These are phyloP conservation scores for Herpetomonas tarakana DNA, from an alignment of 208 protist species.

Conservation along the genomic window DNA sequence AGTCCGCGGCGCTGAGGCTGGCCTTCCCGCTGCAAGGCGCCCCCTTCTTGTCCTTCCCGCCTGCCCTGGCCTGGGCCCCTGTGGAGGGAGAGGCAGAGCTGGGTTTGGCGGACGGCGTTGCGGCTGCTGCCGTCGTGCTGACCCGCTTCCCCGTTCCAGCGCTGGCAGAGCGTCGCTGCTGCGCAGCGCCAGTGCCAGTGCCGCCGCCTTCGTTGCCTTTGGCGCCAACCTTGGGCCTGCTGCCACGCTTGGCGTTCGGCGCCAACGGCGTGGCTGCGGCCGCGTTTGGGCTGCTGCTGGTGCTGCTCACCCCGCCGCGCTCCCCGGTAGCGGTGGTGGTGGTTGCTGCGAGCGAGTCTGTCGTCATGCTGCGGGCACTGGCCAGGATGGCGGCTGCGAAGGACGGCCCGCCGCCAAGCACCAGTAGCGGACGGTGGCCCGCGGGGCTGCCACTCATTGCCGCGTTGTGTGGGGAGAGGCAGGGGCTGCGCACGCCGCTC, in stretches of 20 bases:
- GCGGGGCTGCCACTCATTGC: background rate
- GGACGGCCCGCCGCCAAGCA: background rate
- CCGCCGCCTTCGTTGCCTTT: too few relatives aligned
- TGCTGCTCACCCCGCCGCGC: background rate
- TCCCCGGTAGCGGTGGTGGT: background rate
- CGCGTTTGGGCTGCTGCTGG: background rate
- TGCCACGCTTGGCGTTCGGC: background rate
- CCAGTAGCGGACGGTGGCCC: background rate
- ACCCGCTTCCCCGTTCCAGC: constrained; percentile 7
- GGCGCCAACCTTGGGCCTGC: too few relatives aligned
- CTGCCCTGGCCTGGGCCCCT: too few relatives aligned
- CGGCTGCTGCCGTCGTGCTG: background rate
- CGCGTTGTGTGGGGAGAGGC: background rate
- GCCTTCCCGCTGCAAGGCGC: too few relatives aligned
- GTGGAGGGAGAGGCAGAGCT: background rate
- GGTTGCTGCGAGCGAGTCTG: background rate
- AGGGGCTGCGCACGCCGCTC: background rate
- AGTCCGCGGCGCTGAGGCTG: too few relatives aligned
- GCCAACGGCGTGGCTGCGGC: too few relatives aligned
- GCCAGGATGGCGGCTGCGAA: background rate
- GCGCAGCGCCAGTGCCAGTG: too few relatives aligned
- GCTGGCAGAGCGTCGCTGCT: constrained; percentile 11
- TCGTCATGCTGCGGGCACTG: background rate
- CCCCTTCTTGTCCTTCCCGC: too few relatives aligned
- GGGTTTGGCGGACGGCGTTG: background rate